A percentile compares a stretch with the other conserved stretches of the same genome.
phyloP scores from a whole-genome alignment of 805 yeast genomes.

The Ogataea pini region DNA sequence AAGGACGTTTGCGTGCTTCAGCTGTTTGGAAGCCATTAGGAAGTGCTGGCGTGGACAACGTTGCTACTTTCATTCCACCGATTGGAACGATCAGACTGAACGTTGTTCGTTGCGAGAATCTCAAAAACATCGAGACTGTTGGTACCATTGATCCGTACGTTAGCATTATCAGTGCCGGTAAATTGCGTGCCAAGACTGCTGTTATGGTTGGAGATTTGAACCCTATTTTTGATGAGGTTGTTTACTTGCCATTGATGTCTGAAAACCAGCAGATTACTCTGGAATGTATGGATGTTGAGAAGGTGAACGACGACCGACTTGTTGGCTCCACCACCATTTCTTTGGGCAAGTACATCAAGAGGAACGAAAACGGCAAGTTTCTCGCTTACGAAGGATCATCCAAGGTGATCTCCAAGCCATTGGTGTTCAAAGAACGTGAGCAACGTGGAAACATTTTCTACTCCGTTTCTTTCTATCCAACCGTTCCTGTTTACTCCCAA shows the following conservation, averaged over 20 bases:
- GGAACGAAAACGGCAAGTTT: conserved; percentile 47
- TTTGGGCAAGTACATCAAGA: conserved; percentile 49
- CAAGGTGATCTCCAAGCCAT: conserved; percentile 40
- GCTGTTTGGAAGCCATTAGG: conserved; percentile 74
- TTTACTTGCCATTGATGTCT: conserved; percentile 60
- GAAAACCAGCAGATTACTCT: conserved; percentile 59
- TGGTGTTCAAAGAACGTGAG: conserved; percentile 37
- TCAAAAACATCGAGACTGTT: conserved; percentile 59
- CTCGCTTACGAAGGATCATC: conserved; percentile 53
- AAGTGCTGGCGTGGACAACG: conserved; percentile 46
- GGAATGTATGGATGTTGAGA: conserved; percentile 67
- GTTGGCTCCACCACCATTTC: conserved; percentile 60
- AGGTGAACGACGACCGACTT: conserved; percentile 57
- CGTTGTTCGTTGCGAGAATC: conserved; percentile 51
- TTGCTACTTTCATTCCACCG: conserved; percentile 51
- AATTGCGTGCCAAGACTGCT: conserved; percentile 53
- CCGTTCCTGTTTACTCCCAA: conserved; percentile 60
- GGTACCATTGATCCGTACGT: conserved; percentile 80
- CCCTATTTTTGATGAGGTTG: conserved; percentile 61
- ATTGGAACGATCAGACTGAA: conserved; percentile 68
- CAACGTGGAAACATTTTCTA: conserved; percentile 55
- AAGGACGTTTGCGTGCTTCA: conserved; percentile 54
- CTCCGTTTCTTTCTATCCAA: conserved; percentile 60
- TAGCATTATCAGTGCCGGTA: conserved; percentile 57
- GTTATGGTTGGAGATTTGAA: conserved; percentile 53